Evolutionary conservation across 169 alveolate species (phyloP), one percentile per base, ranked within the genome.

Genomic region (Perkinsus marinus): DNA sequence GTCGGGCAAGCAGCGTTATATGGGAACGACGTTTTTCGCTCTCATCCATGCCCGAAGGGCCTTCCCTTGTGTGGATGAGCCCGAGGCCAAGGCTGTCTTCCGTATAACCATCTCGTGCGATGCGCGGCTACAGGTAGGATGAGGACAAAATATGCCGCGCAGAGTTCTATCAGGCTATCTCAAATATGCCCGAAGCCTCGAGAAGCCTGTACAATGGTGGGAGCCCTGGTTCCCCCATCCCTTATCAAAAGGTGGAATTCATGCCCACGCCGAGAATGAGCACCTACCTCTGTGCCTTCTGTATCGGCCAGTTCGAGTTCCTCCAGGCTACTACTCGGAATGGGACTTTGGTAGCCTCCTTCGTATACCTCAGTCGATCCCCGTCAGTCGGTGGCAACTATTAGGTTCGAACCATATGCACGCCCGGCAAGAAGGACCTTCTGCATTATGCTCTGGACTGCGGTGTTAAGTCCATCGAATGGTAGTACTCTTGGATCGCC

Each of bases 1-100:
- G 0, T 0, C 26, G 3, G 79, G 79, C 7, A 57, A 57, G 34
- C 79, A 57, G 79, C 79, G 79, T 2, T 57, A 19, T 16, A 57
- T 57, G 79, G 79, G 79, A 57, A 57, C 79, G 34, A 57, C 79
- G 79, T 57, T 57, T 57, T 57, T 57, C 34, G 79, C 79, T 19
- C 79, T 57, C 37, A 92, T 90, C 90, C 93, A 92, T 43, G 94
- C 94, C 5, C 90, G 94, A 13, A 41, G 93, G 6, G 91, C 93
- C 90, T 90, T 92, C 43, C 94, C 94, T 7, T 92, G 94, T 90
- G 68, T 92, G 90, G 94, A 92, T 37, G 94, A 92, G 90, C 94
- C 94, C 0, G 94, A 90, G 68, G 39, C 46, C 38, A 90, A 90
- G 69, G 92, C 92, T 13, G 22, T 17, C 0, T 90, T 90, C 46